These are phyloP conservation scores for Lasiosphaeria miniovina DNA, from an alignment of 495 filamentous ascomycete species.

Conservation along the genomic window DNA sequence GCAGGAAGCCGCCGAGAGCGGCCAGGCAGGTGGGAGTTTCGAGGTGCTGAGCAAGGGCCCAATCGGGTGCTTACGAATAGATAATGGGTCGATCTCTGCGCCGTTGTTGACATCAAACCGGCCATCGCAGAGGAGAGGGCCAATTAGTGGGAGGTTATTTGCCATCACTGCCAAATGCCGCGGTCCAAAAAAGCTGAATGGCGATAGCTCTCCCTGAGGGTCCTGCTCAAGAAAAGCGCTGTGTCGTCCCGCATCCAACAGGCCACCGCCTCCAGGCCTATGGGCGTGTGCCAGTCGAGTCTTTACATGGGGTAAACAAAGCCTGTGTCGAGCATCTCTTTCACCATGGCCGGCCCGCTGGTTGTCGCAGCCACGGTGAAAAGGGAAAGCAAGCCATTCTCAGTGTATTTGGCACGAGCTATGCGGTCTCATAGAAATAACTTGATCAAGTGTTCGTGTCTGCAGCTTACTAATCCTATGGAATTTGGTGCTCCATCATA, in stretches of 20 bases:
- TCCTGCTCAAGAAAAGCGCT: background rate
- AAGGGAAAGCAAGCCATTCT: background rate
- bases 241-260: background rate
- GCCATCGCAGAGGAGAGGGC: no score
- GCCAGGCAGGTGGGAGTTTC: background rate
- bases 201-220: background rate
- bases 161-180: no score
- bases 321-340: background rate
- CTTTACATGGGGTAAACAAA: background rate
- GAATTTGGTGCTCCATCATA: background rate
- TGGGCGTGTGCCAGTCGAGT: background rate
- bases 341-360: background rate
- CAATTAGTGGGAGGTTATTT: no score
- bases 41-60: no score
- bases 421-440: background rate
- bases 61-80: background rate
- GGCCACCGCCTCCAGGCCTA: background rate
- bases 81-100: background rate
- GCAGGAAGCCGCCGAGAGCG: background rate
- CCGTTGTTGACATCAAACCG: background rate
- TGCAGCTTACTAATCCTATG: background rate
- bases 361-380: background rate
- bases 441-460: background rate
- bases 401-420: background rate
- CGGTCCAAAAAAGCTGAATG: no score